phyloP scores from a whole-genome alignment of 139 green algal genomes.

The Chlorella ohadii region DNA sequence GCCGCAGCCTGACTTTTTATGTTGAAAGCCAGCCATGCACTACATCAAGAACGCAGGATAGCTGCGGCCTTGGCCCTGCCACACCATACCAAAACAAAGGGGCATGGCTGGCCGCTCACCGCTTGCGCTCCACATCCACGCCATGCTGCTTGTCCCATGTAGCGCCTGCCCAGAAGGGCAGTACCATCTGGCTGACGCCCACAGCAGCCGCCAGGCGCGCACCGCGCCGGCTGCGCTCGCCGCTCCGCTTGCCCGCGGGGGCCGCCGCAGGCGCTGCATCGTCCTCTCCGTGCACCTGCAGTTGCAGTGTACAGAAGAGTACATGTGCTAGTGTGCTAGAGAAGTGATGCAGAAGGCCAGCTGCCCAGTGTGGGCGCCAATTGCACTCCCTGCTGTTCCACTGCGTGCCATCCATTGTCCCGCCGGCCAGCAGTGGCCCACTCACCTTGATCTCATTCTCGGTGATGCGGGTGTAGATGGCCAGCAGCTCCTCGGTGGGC shows the following conservation, averaged over 20 bases:
- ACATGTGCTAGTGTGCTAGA: too few species aligned
- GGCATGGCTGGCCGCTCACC: not conserved
- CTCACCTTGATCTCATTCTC: conserved; percentile 67
- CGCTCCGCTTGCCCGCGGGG: not conserved
- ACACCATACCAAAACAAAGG: not conserved
- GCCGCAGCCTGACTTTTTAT: too few species aligned
- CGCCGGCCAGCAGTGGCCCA: not conserved
- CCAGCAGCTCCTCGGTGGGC: conserved; percentile 70
- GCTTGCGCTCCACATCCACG: conserved; percentile 59
- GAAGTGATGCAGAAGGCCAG: too few species aligned
- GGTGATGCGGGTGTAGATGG: conserved; percentile 85
- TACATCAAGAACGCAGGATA: too few species aligned
- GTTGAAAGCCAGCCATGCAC: too few species aligned
- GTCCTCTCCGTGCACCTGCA: not conserved
- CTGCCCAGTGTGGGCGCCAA: too few species aligned
- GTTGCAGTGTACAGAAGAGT: too few species aligned
- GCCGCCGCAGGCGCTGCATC: not conserved
- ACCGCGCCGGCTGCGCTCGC: not conserved
- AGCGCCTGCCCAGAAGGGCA: conserved; percentile 53
- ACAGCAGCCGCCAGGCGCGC: conserved; percentile 69
- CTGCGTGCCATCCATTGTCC: too few species aligned
- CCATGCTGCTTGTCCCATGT: conserved; percentile 70
- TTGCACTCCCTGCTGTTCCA: too few species aligned
- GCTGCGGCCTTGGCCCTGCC: too few species aligned
- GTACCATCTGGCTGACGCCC: conserved; percentile 58